A percentile compares a stretch with the other conserved stretches of the same genome.
phyloP scores from a whole-genome alignment of 148 eudicot genomes.

The Nyssa sinensis region DNA sequence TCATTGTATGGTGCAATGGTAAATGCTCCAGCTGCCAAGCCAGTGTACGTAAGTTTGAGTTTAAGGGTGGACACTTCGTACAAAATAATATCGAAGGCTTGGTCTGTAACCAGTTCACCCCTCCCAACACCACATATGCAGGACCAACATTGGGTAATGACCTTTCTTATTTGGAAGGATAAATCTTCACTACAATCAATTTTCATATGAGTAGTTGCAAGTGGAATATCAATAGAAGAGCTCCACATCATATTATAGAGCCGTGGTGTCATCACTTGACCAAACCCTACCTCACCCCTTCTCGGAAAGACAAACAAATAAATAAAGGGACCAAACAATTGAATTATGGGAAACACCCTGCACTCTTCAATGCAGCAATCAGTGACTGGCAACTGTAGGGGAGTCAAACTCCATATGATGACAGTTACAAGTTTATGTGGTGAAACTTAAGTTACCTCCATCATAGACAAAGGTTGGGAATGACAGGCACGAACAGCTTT shows the following conservation, averaged over 20 bases:
- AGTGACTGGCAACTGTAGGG: background rate
- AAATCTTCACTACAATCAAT: background rate
- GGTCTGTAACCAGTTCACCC: too few species aligned
- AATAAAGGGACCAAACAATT: background rate
- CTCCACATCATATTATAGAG: background rate
- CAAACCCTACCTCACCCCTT: background rate
- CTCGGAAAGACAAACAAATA: too few species aligned
- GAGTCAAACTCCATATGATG: background rate
- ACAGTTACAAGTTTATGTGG: background rate
- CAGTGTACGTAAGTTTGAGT: too few species aligned
- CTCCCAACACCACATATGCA: too few species aligned
- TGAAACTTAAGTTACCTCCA: slow-evolving; percentile 18
- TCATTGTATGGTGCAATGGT: too few species aligned
- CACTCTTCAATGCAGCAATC: background rate
- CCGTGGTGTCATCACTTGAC: background rate
- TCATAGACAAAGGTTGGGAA: slow-evolving; percentile 86
- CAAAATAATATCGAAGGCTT: too few species aligned
- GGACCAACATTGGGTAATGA: too few species aligned
- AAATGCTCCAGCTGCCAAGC: too few species aligned
- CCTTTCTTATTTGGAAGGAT: background rate
- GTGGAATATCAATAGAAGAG: background rate
- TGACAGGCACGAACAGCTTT: slow-evolving; percentile 57
- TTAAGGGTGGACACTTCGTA: too few species aligned
- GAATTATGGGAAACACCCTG: background rate
- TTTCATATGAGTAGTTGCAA: background rate